These are phyloP conservation scores for Mortierella sp. DNA, from an alignment of 371 early-diverging fungal species.

Conservation along the genomic window DNA sequence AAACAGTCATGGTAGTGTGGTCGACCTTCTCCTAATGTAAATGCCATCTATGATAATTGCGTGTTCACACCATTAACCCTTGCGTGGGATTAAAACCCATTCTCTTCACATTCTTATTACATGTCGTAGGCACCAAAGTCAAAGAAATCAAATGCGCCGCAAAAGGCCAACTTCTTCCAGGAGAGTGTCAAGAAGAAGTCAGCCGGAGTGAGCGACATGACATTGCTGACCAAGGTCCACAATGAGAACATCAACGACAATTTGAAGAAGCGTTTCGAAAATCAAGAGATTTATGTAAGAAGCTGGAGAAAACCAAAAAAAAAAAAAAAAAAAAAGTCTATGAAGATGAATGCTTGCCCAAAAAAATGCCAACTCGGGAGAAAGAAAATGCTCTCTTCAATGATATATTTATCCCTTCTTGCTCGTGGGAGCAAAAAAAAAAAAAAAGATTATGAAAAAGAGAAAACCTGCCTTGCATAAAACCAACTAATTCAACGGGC, in stretches of 20 bases:
- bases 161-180: conserved; percentile 88
- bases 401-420: too few relatives aligned
- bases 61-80: too few relatives aligned
- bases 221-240: conserved; percentile 85
- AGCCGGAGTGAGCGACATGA: conserved; percentile 91
- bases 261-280: conserved; percentile 84
- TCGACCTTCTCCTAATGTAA: too few relatives aligned
- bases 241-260: conserved; percentile 90
- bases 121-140: conserved; percentile 40
- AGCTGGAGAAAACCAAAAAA: background rate
- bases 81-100: background rate
- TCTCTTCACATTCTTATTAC: background rate
- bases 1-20: conserved; percentile 21
- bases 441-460: background rate
- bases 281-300: conserved; percentile 87
- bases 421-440: too few relatives aligned
- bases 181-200: conserved; percentile 82
- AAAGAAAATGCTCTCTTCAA: background rate
- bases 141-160: conserved; percentile 55
- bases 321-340: too few relatives aligned
- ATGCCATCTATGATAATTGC: background rate
- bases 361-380: background rate
- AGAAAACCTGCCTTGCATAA: background rate
- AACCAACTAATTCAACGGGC: too few relatives aligned
- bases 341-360: background rate